Evolutionary conservation across 345 rosid species (phyloP).

Genomic region (Odontarrhena argentea): DNA sequence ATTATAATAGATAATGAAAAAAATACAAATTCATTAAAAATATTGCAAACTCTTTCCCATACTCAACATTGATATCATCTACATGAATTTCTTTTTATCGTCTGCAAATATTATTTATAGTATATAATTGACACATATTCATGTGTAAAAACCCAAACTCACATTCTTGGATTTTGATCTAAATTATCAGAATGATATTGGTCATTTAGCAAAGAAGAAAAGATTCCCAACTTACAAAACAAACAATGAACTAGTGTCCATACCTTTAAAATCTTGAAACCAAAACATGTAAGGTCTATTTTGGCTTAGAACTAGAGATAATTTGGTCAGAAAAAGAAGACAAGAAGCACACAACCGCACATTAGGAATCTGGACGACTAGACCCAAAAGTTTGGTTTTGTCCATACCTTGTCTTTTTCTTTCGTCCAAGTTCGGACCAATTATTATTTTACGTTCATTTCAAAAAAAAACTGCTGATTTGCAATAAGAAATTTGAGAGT

Average conservation of each 20-base stretch:
- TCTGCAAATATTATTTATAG: no score
- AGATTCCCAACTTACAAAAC: conserved; percentile 9
- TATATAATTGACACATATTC: neutral
- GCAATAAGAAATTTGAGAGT: no score
- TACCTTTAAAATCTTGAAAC: conserved; percentile 10
- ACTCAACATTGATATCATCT: no score
- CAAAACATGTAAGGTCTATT: conserved; percentile 8
- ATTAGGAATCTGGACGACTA: conserved; percentile 34
- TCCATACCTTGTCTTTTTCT: conserved; percentile 39
- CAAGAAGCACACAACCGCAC: conserved; percentile 36
- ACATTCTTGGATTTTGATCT: neutral
- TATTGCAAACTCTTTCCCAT: no score
- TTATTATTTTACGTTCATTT: neutral
- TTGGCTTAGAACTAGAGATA: conserved; percentile 11
- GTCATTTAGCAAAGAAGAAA: conserved; percentile 1
- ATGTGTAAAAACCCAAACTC: neutral
- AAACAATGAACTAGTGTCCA: conserved; percentile 22
- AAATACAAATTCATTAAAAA: no score
- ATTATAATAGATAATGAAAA: no score
- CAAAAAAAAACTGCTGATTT: no score
- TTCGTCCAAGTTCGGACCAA: conserved; percentile 14
- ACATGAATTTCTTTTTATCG: no score
- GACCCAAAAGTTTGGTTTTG: conserved; percentile 41
- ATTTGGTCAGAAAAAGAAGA: conserved; percentile 19
- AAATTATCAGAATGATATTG: neutral